phyloP scores from a whole-genome alignment of 2,329 filamentous ascomycete genomes.

The Penicillium sp. region DNA sequence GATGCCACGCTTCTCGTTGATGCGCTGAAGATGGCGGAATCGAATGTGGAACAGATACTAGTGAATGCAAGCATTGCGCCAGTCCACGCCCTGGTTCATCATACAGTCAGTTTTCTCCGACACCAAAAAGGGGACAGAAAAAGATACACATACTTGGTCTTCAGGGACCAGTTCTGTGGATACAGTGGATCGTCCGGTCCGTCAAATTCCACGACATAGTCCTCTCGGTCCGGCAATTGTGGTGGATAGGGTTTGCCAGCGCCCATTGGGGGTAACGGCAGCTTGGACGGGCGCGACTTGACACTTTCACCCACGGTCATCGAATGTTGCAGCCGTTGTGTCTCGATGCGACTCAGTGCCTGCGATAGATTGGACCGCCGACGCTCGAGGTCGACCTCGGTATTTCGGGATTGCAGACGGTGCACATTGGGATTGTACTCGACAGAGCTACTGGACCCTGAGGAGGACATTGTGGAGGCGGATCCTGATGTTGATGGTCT shows the following conservation, averaged over 20 bases:
- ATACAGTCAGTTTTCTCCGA: no score
- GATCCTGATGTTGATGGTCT: constrained; percentile 11
- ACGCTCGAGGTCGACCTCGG: constrained; percentile 28
- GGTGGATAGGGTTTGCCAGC: constrained; percentile 49
- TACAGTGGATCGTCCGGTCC: constrained; percentile 48
- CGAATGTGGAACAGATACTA: constrained; percentile 43
- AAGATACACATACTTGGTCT: constrained; percentile 36
- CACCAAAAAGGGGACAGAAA: not conserved
- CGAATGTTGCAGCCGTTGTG: constrained; percentile 36
- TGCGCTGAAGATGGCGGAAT: constrained; percentile 59
- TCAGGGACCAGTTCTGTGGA: constrained; percentile 48
- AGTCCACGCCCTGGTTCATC: constrained; percentile 9
- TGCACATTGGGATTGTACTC: constrained; percentile 24
- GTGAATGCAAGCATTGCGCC: constrained; percentile 20
- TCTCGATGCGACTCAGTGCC: constrained; percentile 27
- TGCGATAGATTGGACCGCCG: constrained; percentile 20
- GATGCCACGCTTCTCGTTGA: constrained; percentile 51
- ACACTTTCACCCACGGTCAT: constrained; percentile 28
- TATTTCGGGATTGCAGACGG: constrained; percentile 26
- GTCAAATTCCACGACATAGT: constrained; percentile 54
- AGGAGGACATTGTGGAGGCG: constrained; percentile 12
- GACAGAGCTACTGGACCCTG: constrained; percentile 23
- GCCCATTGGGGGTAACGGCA: constrained; percentile 23
- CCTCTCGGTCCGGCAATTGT: constrained; percentile 45
- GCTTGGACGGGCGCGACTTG: constrained; percentile 19